phyloP scores from a whole-genome alignment of 768 basidiomycete genomes.

The Lactarius sp. region DNA sequence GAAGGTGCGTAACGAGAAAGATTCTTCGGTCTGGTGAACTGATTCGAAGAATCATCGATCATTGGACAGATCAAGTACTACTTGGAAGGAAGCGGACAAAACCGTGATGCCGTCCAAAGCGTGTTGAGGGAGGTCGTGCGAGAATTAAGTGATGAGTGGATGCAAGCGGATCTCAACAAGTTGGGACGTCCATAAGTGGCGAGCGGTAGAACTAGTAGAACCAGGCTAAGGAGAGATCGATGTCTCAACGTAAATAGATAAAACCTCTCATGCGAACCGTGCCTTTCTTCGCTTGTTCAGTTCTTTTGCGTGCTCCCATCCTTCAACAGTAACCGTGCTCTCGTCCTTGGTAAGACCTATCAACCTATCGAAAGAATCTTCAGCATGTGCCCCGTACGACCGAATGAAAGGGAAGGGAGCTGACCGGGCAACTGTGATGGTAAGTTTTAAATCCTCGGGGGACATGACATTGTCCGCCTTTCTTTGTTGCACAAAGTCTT shows the following conservation, averaged over 20 bases:
- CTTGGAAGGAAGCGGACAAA: conserved; percentile 67
- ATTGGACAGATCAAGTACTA: conserved; percentile 74
- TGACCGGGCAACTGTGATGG: conserved; percentile 68
- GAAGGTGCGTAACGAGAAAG: conserved; percentile 46
- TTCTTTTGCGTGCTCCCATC: conserved; percentile 63
- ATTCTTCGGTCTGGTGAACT: neutral
- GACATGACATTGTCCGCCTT: conserved; percentile 38
- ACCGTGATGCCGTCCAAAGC: conserved; percentile 42
- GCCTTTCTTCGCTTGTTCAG: conserved; percentile 47
- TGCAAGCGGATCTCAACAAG: conserved; percentile 54
- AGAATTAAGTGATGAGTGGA: conserved; percentile 63
- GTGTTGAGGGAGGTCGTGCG: conserved; percentile 53
- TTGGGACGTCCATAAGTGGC: conserved; percentile 34
- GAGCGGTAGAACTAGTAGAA: neutral
- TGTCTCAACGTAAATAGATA: neutral
- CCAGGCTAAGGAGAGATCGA: neutral
- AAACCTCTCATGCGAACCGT: conserved; percentile 22
- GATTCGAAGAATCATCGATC: neutral
- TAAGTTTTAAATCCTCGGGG: conserved; percentile 59
- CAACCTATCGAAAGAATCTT: conserved; percentile 40
- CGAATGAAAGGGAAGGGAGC: conserved; percentile 23
- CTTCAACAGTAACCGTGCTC: conserved; percentile 46
- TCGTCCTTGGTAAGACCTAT: conserved; percentile 58
- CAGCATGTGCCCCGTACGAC: conserved; percentile 1
- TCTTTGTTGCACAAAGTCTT: conserved; percentile 57